These are phyloP conservation scores for Kodamaea restingae DNA, from an alignment of 805 yeast species.

Conservation along the genomic window DNA sequence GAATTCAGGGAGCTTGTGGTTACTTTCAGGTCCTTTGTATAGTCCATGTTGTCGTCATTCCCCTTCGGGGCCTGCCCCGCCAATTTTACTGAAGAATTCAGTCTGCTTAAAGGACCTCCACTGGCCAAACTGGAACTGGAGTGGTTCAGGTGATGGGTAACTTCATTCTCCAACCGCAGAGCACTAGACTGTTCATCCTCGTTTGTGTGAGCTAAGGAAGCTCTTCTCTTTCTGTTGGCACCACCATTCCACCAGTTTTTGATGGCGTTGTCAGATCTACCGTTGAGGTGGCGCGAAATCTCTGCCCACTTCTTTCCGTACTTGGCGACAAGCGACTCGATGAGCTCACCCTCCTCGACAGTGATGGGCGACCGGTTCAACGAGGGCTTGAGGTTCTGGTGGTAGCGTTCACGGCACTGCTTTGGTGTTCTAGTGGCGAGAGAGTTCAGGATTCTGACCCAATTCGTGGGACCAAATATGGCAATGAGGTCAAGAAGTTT, in stretches of 20 bases:
- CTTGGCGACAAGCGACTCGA: constrained; percentile 71
- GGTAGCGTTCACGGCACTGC: constrained; percentile 88
- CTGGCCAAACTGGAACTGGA: constrained; percentile 4
- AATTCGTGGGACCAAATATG: constrained; percentile 73
- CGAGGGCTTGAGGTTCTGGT: constrained; percentile 84
- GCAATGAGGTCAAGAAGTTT: constrained; percentile 65
- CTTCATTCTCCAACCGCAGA: background rate
- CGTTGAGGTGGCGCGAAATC: constrained; percentile 81
- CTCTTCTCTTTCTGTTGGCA: constrained; percentile 73
- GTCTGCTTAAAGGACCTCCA: constrained; percentile 1
- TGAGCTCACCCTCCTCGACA: constrained; percentile 75
- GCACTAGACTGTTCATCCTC: constrained; percentile 6
- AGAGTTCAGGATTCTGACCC: constrained; percentile 80
- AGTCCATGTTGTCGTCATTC: constrained; percentile 1
- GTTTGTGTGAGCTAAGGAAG: constrained; percentile 18
- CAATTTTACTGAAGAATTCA: background rate
- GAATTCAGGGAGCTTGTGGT: no score
- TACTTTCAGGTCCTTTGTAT: background rate
- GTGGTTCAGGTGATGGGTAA: constrained; percentile 2
- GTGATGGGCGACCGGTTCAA: constrained; percentile 80
- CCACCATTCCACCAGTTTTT: constrained; percentile 98
- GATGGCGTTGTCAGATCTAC: constrained; percentile 86
- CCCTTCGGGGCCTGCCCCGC: constrained; percentile 1
- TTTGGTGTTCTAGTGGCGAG: constrained; percentile 80
- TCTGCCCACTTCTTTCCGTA: constrained; percentile 94